Evolutionary conservation across 257 asterid genomes (phyloP).

Genomic region (Nicotiana knightiana): DNA sequence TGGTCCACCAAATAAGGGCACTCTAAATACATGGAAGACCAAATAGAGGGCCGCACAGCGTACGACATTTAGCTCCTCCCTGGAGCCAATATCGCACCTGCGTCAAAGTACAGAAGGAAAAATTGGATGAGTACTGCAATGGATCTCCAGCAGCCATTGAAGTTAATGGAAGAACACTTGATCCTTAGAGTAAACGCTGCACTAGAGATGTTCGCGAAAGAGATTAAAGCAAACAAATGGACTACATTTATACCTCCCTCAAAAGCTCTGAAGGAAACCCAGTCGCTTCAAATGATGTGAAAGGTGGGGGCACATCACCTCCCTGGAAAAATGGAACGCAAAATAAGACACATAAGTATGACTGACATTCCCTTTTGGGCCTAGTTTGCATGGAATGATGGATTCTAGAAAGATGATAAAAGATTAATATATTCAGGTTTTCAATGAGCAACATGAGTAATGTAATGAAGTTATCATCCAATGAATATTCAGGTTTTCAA

Average conservation of each 20-base stretch:
- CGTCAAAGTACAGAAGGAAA: constrained; percentile 59
- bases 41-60: constrained; percentile 62
- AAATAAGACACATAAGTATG: not conserved
- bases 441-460: not conserved
- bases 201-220: not conserved
- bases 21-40: constrained; percentile 76
- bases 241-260: constrained; percentile 60
- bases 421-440: not conserved
- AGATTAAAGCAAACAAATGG: constrained; percentile 13
- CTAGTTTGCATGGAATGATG: not conserved
- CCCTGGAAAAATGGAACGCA: constrained; percentile 45
- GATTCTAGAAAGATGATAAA: not conserved
- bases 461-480: not conserved
- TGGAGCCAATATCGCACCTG: constrained; percentile 99
- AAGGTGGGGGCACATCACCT: constrained; percentile 72
- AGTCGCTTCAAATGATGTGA: constrained; percentile 66
- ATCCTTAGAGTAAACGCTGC: not conserved
- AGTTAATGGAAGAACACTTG: constrained; percentile 9
- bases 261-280: constrained; percentile 82
- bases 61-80: constrained; percentile 97
- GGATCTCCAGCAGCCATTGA: constrained; percentile 43
- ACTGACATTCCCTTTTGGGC: constrained; percentile 6
- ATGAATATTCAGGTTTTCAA: not conserved
- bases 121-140: constrained; percentile 35
- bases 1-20: constrained; percentile 73